A percentile compares a stretch with the other conserved stretches of the same genome.
Evolutionary conservation across 2,329 filamentous ascomycete species (phyloP).

Genomic region (Cercospora citrullina): DNA sequence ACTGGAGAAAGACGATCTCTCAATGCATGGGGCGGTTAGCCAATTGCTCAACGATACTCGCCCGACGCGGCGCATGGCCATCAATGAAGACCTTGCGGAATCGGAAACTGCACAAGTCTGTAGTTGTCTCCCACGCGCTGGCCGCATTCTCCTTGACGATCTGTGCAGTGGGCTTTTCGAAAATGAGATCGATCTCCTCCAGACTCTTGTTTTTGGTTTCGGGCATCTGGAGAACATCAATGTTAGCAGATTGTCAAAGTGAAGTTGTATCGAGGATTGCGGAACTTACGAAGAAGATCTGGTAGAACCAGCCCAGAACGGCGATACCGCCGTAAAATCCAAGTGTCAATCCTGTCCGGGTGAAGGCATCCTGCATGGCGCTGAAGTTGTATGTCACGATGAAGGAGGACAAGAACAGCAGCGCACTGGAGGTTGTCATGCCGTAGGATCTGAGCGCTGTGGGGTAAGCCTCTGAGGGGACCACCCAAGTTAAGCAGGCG

Average conservation of each 20-base stretch:
- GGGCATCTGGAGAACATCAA: conserved; percentile 49
- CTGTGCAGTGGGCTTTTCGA: conserved; percentile 62
- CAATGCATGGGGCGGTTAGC: neutral
- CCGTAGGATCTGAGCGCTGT: conserved; percentile 72
- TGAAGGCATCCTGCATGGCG: conserved; percentile 68
- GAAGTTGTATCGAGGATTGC: neutral
- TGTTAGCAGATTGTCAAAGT: neutral
- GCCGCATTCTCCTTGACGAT: conserved; percentile 61
- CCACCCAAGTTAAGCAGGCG: conserved; percentile 35
- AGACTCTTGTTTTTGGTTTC: conserved; percentile 66
- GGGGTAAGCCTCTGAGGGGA: conserved; percentile 68
- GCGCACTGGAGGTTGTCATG: conserved; percentile 69
- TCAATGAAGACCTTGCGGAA: conserved; percentile 52
- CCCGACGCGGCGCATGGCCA: conserved; percentile 21
- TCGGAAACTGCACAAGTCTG: conserved; percentile 47
- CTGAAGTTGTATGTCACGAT: conserved; percentile 75
- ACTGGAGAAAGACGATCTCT: neutral
- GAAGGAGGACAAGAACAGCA: conserved; percentile 70
- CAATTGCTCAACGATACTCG: conserved; percentile 21
- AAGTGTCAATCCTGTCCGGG: conserved; percentile 62
- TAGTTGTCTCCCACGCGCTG: conserved; percentile 48
- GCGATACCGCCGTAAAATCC: conserved; percentile 76
- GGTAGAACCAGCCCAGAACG: conserved; percentile 68
- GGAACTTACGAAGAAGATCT: conserved; percentile 58
- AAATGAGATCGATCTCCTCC: conserved; percentile 70